Evolutionary conservation across 2,329 filamentous ascomycete genomes (phyloP), one percentile per base, ranked within the genome.

Genomic region (Clarireedia homoeocarpa): DNA sequence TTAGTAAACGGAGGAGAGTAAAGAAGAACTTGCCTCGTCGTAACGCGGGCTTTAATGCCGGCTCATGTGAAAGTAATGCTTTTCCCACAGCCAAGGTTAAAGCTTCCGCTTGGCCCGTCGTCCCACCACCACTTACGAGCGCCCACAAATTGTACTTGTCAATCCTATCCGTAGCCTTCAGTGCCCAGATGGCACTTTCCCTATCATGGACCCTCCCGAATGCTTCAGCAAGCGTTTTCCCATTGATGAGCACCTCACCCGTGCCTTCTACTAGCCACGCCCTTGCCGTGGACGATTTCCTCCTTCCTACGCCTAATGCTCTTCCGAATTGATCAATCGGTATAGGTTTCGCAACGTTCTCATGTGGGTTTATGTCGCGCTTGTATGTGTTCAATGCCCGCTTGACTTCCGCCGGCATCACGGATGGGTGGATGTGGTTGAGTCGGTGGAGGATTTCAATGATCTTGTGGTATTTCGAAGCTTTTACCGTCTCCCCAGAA

Each of bases 121-220:
- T 87, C 65, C 94, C 94, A 63, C 94, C 94, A 55, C 94, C 94
- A 58, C 81, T 79, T 3, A 91, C 89, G 50, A 88, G 74, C 53
- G 86, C 91, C 85, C 90, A 99, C 3, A 96, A 83, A 68, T 99
- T 99, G 77, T 99, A 99, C 73, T 96, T 97, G 77, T 96, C 91
- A 62, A 95, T 73, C 61, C 94, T 79, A 45, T 87, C 78, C 24
- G 91, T 95, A 50, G 84, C 80, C 67, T 91, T 90, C 67, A 99
- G 73, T 6, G 92, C 84, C 92, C 92, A 99, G 4, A 96, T 76
- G 2, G 89, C 92, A 69, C 90, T 96, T 76, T 97, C 94, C 45
- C 94, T 84, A 72, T 99, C 92, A 70, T 99, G 92, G 51, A 96
- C 73, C 38, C 94, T 84, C 36, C 85, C 88, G 71, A 99, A 99